These are phyloP conservation scores for Neurospora pannonica DNA, from an alignment of 495 filamentous ascomycete species.

Conservation along the genomic window DNA sequence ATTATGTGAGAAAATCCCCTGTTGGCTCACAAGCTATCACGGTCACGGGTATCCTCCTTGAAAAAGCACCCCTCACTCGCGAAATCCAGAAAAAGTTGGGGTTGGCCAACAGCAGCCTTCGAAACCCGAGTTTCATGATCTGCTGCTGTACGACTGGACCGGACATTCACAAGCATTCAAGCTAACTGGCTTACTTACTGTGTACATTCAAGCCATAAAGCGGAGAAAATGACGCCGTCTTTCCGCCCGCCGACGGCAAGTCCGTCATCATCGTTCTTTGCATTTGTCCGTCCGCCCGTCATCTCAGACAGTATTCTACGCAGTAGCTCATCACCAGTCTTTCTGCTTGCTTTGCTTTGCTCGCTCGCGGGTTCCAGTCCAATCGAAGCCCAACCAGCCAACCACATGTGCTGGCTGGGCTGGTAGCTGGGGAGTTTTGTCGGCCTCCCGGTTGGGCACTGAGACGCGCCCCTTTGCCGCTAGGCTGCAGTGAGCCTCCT, in stretches of 20 bases:
- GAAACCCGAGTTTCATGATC: background rate
- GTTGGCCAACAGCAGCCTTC: background rate
- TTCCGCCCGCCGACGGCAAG: background rate
- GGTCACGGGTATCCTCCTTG: background rate
- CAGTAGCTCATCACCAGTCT: background rate
- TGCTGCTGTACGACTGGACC: background rate
- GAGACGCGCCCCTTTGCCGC: slow-evolving; percentile 30
- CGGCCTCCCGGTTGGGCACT: slow-evolving; percentile 36
- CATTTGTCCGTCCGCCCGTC: background rate
- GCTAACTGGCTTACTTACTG: background rate
- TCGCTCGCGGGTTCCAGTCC: slow-evolving; percentile 19
- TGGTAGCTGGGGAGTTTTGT: background rate
- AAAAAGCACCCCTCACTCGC: background rate
- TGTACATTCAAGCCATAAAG: background rate
- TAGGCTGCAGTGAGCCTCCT: slow-evolving; percentile 25
- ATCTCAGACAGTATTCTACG: background rate
- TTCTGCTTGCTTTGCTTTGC: background rate
- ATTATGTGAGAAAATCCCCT: background rate
- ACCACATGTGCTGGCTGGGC: background rate
- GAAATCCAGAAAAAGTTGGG: background rate
- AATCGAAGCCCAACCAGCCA: slow-evolving; percentile 26
- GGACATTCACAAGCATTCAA: background rate
- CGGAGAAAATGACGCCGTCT: slow-evolving; percentile 1
- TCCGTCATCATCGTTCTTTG: background rate
- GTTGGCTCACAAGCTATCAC: background rate